These are phyloP conservation scores for Colletotrichum neosansevieriae DNA, from an alignment of 2,329 filamentous ascomycete genomes.

Conservation along the genomic window DNA sequence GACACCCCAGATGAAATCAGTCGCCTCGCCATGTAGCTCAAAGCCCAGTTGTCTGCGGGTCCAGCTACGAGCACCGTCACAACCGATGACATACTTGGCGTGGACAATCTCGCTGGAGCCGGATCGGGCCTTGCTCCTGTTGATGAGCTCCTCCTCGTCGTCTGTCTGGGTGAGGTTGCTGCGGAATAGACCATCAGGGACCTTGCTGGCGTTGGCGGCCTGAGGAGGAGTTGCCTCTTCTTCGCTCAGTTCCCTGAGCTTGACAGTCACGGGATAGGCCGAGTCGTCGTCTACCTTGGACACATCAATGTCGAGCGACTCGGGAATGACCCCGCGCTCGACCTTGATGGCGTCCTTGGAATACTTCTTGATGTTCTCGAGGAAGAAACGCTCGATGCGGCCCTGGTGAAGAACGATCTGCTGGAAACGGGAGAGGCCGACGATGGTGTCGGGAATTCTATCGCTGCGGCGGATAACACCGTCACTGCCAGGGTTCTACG, in stretches of 20 bases:
- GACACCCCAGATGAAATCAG: conserved; percentile 62
- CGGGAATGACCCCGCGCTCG: conserved; percentile 71
- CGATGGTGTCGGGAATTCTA: conserved; percentile 72
- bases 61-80: conserved; percentile 77
- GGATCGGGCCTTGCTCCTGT: conserved; percentile 44
- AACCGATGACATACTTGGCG: conserved; percentile 75
- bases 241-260: conserved; percentile 67
- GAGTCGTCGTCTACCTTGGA: conserved; percentile 59
- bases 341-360: conserved; percentile 63
- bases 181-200: conserved; percentile 67
- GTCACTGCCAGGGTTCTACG: conserved; percentile 71
- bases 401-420: conserved; percentile 79
- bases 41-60: conserved; percentile 69
- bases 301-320: conserved; percentile 66
- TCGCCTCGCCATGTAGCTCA: conserved; percentile 66
- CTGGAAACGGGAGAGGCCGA: conserved; percentile 71
- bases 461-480: conserved; percentile 69
- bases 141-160: conserved; percentile 57
- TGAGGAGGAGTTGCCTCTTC: conserved; percentile 64
- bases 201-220: conserved; percentile 52
- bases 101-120: conserved; percentile 58
- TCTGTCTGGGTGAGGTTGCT: conserved; percentile 70
- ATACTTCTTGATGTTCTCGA: conserved; percentile 69
- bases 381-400: conserved; percentile 75
- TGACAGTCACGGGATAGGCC: conserved; percentile 72